Base-by-base conservation (phyloP, 2,329 filamentous ascomycete genomes). In the Alternaria incomplexa region DNA sequence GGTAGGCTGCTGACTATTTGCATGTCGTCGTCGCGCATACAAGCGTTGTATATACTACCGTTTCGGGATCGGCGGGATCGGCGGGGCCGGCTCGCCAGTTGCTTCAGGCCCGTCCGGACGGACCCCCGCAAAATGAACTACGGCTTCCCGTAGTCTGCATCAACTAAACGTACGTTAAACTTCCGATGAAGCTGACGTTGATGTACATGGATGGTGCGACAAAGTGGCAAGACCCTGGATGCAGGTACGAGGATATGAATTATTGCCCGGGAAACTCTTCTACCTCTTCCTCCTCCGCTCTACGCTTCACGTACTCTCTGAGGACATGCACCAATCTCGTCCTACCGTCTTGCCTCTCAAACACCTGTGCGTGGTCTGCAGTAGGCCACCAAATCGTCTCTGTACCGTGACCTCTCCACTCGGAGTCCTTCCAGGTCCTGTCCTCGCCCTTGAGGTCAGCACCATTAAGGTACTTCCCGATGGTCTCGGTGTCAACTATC, bases 361-460 rank as follows among this genome's bases (percentile, higher is more conserved):
- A 79, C 0, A 78, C 84, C 71, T 91, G 88, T 15, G 88, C 88
- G 75, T 91, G 90, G 73, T 91, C 89, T 50, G 89, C 79, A 4
- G 83, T 81, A 1, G 85, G 82, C 73, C 87, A 90, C 85, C 88
- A 89, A 2, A 90, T 63, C 1, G 90, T 81, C 67, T 90, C 85
- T 7, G 91, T 70, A 0, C 84, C 84, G 7, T 80, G 66, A 4
- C 80, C 79, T 23, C 59, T 72, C 76, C 78, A 80, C 10, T 79
- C 71, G 59, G 73, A 30, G 48, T 79, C 70, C 65, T 78, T 75
- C 79, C 77, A 79, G 1, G 22, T 57, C 4, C 36, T 25, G 17
- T 77, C 68, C 53, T 79, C 77, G 20, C 62, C 65, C 53, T 72
- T 73, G 58, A 78, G 50, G 47, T 77, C 73, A 4, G 74, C 69